Percentiles rank a stretch among this genome's conserved stretches.
Evolutionary conservation across 805 yeast genomes (phyloP).

Genomic region (Metschnikowia gelsemii): DNA sequence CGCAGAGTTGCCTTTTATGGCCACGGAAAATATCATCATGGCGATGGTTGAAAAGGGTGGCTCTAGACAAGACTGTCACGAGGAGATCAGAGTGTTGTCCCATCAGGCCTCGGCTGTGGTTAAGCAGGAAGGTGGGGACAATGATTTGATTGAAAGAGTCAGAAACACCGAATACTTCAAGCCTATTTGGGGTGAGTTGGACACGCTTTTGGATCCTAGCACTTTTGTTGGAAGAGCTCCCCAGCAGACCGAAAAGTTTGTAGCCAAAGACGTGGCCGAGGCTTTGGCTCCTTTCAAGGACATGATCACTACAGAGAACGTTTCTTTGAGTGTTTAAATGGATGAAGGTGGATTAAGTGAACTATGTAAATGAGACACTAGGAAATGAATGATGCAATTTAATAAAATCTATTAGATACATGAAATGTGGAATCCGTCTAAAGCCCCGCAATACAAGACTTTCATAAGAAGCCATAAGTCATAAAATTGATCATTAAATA

Average conservation of each 20-base stretch:
- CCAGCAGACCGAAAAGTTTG: constrained; percentile 92
- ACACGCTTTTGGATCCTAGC: constrained; percentile 76
- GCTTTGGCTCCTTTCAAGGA: constrained; percentile 71
- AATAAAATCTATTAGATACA: background rate
- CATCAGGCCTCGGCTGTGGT: constrained; percentile 98
- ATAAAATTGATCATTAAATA: too few species aligned
- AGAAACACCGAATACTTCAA: constrained; percentile 73
- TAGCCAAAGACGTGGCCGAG: constrained; percentile 75
- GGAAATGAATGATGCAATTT: background rate
- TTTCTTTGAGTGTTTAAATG: constrained; percentile 71
- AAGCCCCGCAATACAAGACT: too few species aligned
- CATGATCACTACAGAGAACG: constrained; percentile 62
- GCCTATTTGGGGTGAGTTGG: constrained; percentile 88
- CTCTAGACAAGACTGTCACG: constrained; percentile 97
- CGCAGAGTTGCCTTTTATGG: constrained; percentile 98
- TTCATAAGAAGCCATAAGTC: too few species aligned
- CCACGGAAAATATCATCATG: constrained; percentile 98
- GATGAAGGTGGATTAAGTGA: background rate
- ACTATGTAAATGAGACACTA: background rate
- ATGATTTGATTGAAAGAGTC: constrained; percentile 89
- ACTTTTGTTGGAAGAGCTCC: constrained; percentile 99
- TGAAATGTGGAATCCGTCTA: too few species aligned
- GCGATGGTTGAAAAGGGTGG: constrained; percentile 99
- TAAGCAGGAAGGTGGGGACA: constrained; percentile 97
- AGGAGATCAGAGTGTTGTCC: constrained; percentile 91